phyloP scores from a whole-genome alignment of 2,329 filamentous ascomycete genomes.

The Lecanicillium sp. region DNA sequence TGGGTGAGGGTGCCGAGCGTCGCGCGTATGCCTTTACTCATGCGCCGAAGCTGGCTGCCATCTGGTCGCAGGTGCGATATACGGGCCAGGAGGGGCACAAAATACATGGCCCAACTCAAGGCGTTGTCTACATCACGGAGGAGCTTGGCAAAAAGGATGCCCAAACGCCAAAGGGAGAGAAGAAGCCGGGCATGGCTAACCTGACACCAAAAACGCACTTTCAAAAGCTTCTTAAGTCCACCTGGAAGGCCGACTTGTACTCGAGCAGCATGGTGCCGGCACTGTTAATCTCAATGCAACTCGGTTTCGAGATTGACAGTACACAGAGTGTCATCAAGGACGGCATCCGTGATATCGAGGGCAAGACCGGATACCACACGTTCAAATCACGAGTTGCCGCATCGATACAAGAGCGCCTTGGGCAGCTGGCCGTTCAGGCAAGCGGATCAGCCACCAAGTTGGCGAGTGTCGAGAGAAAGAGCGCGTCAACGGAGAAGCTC shows the following conservation, averaged over 20 bases:
- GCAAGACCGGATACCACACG: constrained; percentile 29
- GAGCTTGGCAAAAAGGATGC: too few relatives aligned
- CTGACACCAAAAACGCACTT: constrained; percentile 13
- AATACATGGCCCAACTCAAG: constrained; percentile 21
- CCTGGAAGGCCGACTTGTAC: constrained; percentile 25
- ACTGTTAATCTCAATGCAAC: constrained; percentile 27
- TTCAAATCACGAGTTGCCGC: constrained; percentile 26
- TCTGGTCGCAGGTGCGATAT: constrained; percentile 29
- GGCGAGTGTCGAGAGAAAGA: constrained; percentile 32
- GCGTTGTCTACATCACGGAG: constrained; percentile 25
- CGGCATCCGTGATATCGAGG: constrained; percentile 29
- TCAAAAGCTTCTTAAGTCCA: constrained; percentile 19
- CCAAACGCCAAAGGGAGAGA: constrained; percentile 22
- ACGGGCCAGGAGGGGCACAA: background rate
- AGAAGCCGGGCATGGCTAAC: constrained; percentile 6
- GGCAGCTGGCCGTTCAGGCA: constrained; percentile 27
- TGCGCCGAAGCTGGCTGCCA: constrained; percentile 31
- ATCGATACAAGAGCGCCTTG: constrained; percentile 23
- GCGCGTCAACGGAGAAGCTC: constrained; percentile 28
- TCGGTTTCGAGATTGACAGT: constrained; percentile 28
- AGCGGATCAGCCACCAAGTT: constrained; percentile 31
- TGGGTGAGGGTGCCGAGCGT: background rate
- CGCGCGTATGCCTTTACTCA: constrained; percentile 30
- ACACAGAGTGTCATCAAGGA: constrained; percentile 28
- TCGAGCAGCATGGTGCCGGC: constrained; percentile 31